These are phyloP conservation scores for Aspergillus sojae DNA, from an alignment of 2,329 filamentous ascomycete species.

Conservation along the genomic window DNA sequence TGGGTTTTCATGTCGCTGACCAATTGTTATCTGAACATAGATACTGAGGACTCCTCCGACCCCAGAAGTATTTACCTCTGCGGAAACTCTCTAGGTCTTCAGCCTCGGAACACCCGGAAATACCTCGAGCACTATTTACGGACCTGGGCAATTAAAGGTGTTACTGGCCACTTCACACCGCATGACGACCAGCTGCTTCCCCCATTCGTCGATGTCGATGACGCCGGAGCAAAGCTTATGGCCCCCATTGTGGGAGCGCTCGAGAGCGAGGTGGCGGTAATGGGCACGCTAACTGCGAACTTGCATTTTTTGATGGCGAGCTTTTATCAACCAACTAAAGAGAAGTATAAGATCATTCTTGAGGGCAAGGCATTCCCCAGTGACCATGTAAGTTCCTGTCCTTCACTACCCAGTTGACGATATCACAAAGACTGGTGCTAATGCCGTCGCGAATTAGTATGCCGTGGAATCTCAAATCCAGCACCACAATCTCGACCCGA, in stretches of 20 bases:
- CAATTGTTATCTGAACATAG: slow-evolving; percentile 5
- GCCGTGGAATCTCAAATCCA: slow-evolving; percentile 79
- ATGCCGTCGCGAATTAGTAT: slow-evolving; percentile 57
- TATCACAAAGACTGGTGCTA: slow-evolving; percentile 10
- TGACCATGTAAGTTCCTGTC: slow-evolving; percentile 64
- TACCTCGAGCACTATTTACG: slow-evolving; percentile 74
- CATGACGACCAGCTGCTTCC: slow-evolving; percentile 69
- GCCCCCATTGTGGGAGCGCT: slow-evolving; percentile 74
- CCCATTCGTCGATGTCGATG: slow-evolving; percentile 78
- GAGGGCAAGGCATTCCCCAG: slow-evolving; percentile 90
- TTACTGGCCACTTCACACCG: slow-evolving; percentile 77
- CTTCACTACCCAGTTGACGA: background rate
- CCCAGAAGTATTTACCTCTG: slow-evolving; percentile 75
- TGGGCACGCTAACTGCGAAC: slow-evolving; percentile 84
- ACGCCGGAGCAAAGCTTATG: slow-evolving; percentile 69
- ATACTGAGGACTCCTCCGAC: slow-evolving; percentile 36
- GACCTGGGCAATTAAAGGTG: slow-evolving; percentile 82
- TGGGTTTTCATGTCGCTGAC: slow-evolving; percentile 1
- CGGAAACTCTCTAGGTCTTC: slow-evolving; percentile 85
- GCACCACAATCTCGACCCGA: slow-evolving; percentile 68
- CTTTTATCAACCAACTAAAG: slow-evolving; percentile 72
- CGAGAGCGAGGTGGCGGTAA: slow-evolving; percentile 75
- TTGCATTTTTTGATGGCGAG: slow-evolving; percentile 80
- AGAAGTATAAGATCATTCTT: slow-evolving; percentile 77
- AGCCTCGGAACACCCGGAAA: slow-evolving; percentile 68